phyloP scores from a whole-genome alignment of 352 stramenopile species.

The Globisporangium paddicum region DNA sequence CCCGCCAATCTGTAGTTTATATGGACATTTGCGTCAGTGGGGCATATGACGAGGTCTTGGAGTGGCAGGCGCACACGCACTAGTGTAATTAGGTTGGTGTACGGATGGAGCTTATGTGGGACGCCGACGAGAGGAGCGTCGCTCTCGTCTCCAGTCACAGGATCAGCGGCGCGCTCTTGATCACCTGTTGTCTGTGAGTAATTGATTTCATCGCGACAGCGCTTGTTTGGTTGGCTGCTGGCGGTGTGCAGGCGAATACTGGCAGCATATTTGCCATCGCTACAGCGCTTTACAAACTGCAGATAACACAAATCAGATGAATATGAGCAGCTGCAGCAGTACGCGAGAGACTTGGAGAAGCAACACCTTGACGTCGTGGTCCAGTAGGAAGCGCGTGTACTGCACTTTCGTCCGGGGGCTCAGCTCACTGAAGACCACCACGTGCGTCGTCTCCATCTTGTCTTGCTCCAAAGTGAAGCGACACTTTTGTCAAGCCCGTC shows the following conservation, averaged over 20 bases:
- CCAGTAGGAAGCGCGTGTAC: conserved; percentile 69
- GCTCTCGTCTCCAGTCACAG: neutral
- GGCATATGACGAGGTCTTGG: neutral
- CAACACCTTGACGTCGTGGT: conserved; percentile 52
- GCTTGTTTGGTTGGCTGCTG: neutral
- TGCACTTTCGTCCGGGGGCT: conserved; percentile 47
- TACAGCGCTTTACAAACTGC: conserved; percentile 46
- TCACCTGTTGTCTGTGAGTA: neutral
- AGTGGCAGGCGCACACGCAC: conserved; percentile 19
- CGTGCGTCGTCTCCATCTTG: conserved; percentile 18
- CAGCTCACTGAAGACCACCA: conserved; percentile 65
- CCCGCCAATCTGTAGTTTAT: neutral
- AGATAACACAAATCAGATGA: neutral
- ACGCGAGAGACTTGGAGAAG: no score
- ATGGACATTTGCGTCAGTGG: neutral
- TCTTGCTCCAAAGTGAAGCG: neutral
- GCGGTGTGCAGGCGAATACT: conserved; percentile 35
- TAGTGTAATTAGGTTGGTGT: conserved; percentile 32
- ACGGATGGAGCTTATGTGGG: conserved; percentile 15
- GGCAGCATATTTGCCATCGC: conserved; percentile 51
- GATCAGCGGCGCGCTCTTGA: neutral
- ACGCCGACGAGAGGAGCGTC: neutral
- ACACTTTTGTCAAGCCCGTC: neutral
- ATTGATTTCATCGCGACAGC: neutral
- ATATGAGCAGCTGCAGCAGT: neutral